These are phyloP conservation scores for Yamadazyma dendronema DNA, from an alignment of 1,139 yeast species.

Conservation along the genomic window DNA sequence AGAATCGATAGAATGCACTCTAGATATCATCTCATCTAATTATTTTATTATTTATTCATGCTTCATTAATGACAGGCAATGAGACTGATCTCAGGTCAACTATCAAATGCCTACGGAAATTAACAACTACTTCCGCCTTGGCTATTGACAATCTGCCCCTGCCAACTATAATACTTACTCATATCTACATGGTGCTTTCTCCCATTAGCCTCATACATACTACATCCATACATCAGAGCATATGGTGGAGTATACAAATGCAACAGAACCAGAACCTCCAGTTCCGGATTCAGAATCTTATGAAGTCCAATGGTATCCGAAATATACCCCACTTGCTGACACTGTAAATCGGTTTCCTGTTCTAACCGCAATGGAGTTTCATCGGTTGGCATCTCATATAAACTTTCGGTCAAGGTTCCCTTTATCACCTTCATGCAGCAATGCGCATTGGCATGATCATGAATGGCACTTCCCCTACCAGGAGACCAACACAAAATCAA, in stretches of 20 bases:
- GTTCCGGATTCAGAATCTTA: slow-evolving; percentile 53
- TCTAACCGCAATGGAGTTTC: slow-evolving; percentile 29
- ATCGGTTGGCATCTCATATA: slow-evolving; percentile 51
- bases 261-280: slow-evolving; percentile 59
- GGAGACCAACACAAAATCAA: slow-evolving; percentile 74
- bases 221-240: slow-evolving; percentile 67
- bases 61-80: too few species aligned
- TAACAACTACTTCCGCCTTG: slow-evolving; percentile 33
- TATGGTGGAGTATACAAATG: slow-evolving; percentile 81
- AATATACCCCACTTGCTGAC: slow-evolving; percentile 63
- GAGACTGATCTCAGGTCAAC: too few species aligned
- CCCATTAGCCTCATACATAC: slow-evolving; percentile 56
- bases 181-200: slow-evolving; percentile 56
- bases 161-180: slow-evolving; percentile 63
- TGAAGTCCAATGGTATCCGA: slow-evolving; percentile 68
- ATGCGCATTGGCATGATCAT: slow-evolving; percentile 78
- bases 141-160: slow-evolving; percentile 44
- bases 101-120: too few species aligned
- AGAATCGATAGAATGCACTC: too few species aligned
- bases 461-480: slow-evolving; percentile 63
- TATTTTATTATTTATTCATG: too few species aligned
- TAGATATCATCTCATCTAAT: too few species aligned
- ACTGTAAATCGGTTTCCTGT: slow-evolving; percentile 33
- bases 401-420: slow-evolving; percentile 58
- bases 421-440: slow-evolving; percentile 63